Evolutionary conservation across 2,329 filamentous ascomycete species (phyloP), one percentile per base, ranked within the genome.

Genomic region (Teratosphaeria gauchensis): DNA sequence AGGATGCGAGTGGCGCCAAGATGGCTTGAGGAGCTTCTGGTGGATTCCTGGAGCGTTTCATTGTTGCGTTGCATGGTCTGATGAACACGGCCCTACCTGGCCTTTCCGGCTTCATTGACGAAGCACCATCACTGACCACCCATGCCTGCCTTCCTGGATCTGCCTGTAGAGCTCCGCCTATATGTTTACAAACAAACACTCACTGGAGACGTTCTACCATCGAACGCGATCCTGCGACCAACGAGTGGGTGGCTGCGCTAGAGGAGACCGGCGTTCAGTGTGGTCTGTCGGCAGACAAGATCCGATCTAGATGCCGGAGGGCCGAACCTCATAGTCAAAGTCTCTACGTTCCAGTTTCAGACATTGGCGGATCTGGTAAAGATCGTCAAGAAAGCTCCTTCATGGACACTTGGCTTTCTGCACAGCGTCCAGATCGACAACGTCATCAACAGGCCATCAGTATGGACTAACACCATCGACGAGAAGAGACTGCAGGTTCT

Each of bases 1-100:
- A 66, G 4, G 68, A 70, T 59, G 63, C 62, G 19, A 56, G 59
- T 35, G 67, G 66, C 3, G 65, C 65, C 28, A 70, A 70, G 65
- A 69, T 69, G 68, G 67, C 65, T 24, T 69, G 61, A 66, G 16
- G 28, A 42, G 51, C 33, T 56, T 48, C 19, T 48, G 16, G 5
- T 19, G 6, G n/a, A 16, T 8, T 48, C 19, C 16, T 28, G 12
- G 9, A 21, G 16, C 6, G 5, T 48, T 48, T 21, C n/a, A 21
- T 48, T 19, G n/a, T 48, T 21, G 42, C 16, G 42, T 14, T 5
- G 12, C 12, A 42, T 42, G 7, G n/a, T 16, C 14, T 16, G 35
- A 42, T 16, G 35, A 16, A 16, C 35, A 16, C 6, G 35, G 5
- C n/a, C 35, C 35, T 16, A 16, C 35, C n/a, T 16, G 35, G 5